Percentiles rank a stretch among this genome's conserved stretches.
phyloP scores from a whole-genome alignment of 169 alveolate genomes.

The Prorocentrum cordatum region DNA sequence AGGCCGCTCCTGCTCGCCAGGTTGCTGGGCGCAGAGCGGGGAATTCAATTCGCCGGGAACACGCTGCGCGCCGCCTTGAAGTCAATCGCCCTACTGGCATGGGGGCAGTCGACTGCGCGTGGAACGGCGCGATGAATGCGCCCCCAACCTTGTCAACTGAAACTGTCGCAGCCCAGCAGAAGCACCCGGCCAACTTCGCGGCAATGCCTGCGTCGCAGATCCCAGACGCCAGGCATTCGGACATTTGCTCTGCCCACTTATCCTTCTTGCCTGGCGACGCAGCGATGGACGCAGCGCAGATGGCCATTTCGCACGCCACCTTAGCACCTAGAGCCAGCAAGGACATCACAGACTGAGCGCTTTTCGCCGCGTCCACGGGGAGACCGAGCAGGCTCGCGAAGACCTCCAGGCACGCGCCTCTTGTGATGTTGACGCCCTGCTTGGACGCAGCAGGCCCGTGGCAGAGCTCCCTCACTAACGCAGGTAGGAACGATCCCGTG shows the following conservation, averaged over 20 bases:
- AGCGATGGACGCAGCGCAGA: background rate
- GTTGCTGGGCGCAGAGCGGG: background rate
- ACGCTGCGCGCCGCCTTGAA: background rate
- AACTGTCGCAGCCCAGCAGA: background rate
- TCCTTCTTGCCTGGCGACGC: background rate
- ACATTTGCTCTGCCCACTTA: background rate
- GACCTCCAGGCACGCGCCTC: background rate
- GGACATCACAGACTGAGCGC: too few species aligned
- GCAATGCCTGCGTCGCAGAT: background rate
- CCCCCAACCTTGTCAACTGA: conserved; percentile 7
- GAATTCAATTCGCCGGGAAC: background rate
- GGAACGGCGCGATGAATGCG: conserved; percentile 7
- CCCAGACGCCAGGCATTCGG: background rate
- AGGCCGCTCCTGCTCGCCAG: background rate
- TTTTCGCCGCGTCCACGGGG: too few species aligned
- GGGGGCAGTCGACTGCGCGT: conserved; percentile 4
- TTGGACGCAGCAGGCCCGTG: background rate
- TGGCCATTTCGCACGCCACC: background rate
- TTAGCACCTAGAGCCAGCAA: too few species aligned
- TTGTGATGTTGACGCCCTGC: background rate
- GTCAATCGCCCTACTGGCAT: background rate
- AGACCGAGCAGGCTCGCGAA: background rate
- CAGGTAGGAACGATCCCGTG: background rate
- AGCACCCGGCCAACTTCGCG: background rate
- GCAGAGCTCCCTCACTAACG: background rate